Conservation (phyloP, 352 stramenopile genomes). For the Globisporangium recalcitrans region DNA sequence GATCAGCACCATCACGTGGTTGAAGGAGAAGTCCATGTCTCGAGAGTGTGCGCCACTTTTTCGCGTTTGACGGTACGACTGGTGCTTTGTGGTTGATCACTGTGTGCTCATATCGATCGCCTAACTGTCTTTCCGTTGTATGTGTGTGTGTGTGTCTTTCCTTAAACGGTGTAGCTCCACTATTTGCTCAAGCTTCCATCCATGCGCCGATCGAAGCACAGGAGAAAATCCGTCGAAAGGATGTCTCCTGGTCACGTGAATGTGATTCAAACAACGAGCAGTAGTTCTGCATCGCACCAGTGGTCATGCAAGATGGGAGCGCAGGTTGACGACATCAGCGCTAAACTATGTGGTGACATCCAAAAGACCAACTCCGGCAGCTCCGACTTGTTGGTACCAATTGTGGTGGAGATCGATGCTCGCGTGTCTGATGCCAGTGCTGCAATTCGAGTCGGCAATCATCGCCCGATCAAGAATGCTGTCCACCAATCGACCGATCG, state of each 20-base stretch:
- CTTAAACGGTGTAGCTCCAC: slow-evolving; percentile 21
- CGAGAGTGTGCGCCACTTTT: not conserved
- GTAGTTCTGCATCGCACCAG: not conserved
- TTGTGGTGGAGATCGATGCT: slow-evolving; percentile 4
- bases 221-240: not conserved
- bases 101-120: not conserved
- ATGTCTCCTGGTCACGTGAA: not conserved
- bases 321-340: slow-evolving; percentile 22
- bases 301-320: slow-evolving; percentile 24
- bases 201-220: not conserved
- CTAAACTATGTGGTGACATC: slow-evolving; percentile 20
- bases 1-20: slow-evolving; percentile 7
- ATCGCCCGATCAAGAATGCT: slow-evolving; percentile 30
- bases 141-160: not conserved
- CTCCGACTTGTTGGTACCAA: not conserved
- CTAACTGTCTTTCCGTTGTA: not conserved
- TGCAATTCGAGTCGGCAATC: slow-evolving; percentile 33
- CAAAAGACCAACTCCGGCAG: not conserved
- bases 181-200: slow-evolving; percentile 39
- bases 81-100: not conserved
- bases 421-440: slow-evolving; percentile 19
- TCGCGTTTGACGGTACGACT: slow-evolving; percentile 14
- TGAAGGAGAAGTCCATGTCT: slow-evolving; percentile 5
- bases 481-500: not conserved
- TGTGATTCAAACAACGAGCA: not conserved